Base-by-base conservation (phyloP, 2,329 filamentous ascomycete species). In the Ramichloridium luteum region DNA sequence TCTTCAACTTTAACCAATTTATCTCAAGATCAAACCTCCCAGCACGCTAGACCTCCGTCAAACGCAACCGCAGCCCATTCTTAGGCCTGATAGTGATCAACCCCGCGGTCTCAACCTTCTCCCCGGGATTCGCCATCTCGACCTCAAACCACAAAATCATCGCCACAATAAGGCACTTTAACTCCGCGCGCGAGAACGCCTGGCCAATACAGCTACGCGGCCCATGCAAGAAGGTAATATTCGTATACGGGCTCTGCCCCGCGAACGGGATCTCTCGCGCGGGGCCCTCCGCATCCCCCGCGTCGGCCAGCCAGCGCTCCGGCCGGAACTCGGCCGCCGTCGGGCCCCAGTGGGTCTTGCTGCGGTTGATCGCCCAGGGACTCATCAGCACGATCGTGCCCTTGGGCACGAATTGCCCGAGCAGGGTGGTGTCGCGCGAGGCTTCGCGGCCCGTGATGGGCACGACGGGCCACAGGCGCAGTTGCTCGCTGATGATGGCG, bases 401-500 rank as follows among this genome's bases (percentile, higher is more conserved):
- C 6, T 17, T 28, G 6, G 34, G 34, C 14, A 36, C 29, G 12
- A 30, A 22, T 5, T 16, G 18, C 11, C 30, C 34, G 4, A 15
- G n/a, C 8, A 36, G 20, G 6, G 18, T n/a, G 12, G 30, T 32
- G 16, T 36, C 34, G 9, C 16, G 29, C 13, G 17, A 25, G n/a
- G 34, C 34, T 14, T 23, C 29, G 10, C 34, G 30, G 5, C 29
- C 28, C n/a, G 29, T 28, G 14, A 28, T 26, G 6, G 34, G 29
- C 4, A 25, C 34, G 9, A 29, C 13, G 5, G 34, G 29, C 6
- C 23, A 22, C 16, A 32, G 2, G 2, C 34, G 25, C 2, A 48
- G 34, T 8, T 37, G 27, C 16, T 92, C 83, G 51, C 70, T 79
- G 49, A 77, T 74, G 14, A 90, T 72, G 15, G 80, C 81, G 47